phyloP scores from a whole-genome alignment of 2,329 filamentous ascomycete species.

The Fusarium phyllophilum region DNA sequence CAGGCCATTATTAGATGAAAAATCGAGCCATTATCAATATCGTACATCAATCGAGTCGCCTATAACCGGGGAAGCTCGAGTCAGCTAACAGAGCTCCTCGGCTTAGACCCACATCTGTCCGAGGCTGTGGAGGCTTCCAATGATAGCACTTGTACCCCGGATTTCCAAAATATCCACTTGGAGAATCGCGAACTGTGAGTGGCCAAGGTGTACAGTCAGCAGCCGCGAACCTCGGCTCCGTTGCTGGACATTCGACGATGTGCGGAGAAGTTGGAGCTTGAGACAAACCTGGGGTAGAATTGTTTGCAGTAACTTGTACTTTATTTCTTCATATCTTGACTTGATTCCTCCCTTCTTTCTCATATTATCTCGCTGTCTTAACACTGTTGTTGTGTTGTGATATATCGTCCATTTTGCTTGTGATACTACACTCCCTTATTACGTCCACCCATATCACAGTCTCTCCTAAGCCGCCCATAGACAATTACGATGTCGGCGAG shows the following conservation, averaged over 20 bases:
- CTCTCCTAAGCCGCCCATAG: conserved; percentile 6
- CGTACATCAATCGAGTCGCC: neutral
- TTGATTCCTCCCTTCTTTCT: neutral
- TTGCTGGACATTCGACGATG: conserved; percentile 36
- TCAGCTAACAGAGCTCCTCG: conserved; percentile 22
- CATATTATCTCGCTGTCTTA: neutral
- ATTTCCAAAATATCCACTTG: conserved; percentile 33
- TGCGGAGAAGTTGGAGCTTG: conserved; percentile 42
- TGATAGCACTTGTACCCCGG: conserved; percentile 37
- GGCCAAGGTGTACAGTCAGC: conserved; percentile 23
- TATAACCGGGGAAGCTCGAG: conserved; percentile 11
- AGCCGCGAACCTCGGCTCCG: conserved; percentile 41
- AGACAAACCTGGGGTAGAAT: conserved; percentile 30
- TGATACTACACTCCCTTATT: conserved; percentile 8
- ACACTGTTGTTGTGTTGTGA: conserved; percentile 4
- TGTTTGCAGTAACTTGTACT: conserved; percentile 9
- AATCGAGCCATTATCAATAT: neutral
- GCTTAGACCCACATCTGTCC: conserved; percentile 27
- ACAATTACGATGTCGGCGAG: conserved; percentile 44
- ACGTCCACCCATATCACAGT: neutral
- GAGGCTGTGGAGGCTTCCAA: conserved; percentile 34
- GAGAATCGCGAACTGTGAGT: conserved; percentile 15
- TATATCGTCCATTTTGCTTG: neutral
- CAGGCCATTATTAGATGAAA: neutral
- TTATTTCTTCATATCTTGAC: conserved; percentile 18